Percentiles rank a stretch among this genome's conserved stretches.
phyloP scores from a whole-genome alignment of 768 basidiomycete species.

The Boletus subcaerulescens region DNA sequence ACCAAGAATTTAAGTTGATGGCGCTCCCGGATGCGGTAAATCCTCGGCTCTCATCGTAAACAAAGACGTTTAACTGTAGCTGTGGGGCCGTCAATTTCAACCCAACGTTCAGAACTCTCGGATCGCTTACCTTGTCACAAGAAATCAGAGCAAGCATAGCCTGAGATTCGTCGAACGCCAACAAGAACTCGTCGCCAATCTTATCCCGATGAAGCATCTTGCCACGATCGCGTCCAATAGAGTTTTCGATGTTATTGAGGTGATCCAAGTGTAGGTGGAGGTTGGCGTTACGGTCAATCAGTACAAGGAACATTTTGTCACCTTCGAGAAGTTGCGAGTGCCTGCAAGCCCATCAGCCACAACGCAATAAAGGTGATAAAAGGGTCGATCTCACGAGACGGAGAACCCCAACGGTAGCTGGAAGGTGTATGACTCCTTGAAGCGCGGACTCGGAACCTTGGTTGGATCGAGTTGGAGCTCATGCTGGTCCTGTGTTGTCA shows the following conservation, averaged over 20 bases:
- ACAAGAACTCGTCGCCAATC: constrained; percentile 42
- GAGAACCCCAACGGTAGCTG: constrained; percentile 21
- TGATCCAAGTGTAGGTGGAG: constrained; percentile 40
- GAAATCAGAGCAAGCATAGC: constrained; percentile 47
- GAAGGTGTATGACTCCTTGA: constrained; percentile 26
- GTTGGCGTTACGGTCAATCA: constrained; percentile 32
- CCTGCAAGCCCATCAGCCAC: constrained; percentile 16
- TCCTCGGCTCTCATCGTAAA: constrained; percentile 45
- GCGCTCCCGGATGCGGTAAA: constrained; percentile 43
- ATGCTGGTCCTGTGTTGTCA: constrained; percentile 31
- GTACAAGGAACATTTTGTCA: constrained; percentile 39
- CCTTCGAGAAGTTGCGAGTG: constrained; percentile 41
- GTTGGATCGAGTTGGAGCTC: constrained; percentile 26
- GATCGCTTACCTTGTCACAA: constrained; percentile 37
- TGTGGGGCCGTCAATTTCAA: constrained; percentile 11
- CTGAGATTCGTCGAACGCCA: constrained; percentile 53
- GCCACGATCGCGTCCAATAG: constrained; percentile 31
- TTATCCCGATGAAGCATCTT: constrained; percentile 43
- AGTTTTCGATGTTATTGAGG: constrained; percentile 31
- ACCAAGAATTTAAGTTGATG: constrained; percentile 47
- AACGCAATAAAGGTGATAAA: neutral
- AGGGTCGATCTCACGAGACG: constrained; percentile 17
- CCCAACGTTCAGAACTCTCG: neutral
- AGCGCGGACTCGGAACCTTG: constrained; percentile 22
- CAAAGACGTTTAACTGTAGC: constrained; percentile 44